Evolutionary conservation across 2,329 filamentous ascomycete species (phyloP), one percentile per base, ranked within the genome.

Genomic region (Alternaria sp.): DNA sequence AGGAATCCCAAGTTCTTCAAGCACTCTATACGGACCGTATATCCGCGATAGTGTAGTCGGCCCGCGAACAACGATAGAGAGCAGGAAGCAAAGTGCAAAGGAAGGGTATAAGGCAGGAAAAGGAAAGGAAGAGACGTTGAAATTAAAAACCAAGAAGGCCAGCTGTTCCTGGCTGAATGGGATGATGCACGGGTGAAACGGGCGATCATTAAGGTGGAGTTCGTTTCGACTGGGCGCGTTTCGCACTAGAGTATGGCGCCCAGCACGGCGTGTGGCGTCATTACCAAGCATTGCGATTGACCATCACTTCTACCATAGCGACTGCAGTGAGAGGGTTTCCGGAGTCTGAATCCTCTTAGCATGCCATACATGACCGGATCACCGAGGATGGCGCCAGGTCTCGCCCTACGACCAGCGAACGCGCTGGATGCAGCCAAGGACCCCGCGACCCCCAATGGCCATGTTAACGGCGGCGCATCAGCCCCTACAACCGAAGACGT

Each of bases 171-270:
- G 67, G 64, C 56, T 66, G 69, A 64, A 56, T 36, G 63, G 63
- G 40, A 70, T 67, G 68, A 73, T 68, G 75, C 75, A 73, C 69
- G 69, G 70, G 64, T 78, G 76, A 79, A 79, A 79, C 77, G 68
- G 68, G 65, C 72, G 72, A 64, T 66, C 59, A 66, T 69, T 65
- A 62, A 54, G 55, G 63, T 70, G 68, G 69, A 65, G 68, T 65
- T 70, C 64, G 63, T 65, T 73, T 74, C 65, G 65, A 69, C 65
- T 62, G 62, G 43, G 44, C 51, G 55, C 65, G 61, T 61, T 71
- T 73, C 62, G 66, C 68, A 26, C 58, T 70, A 72, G 69, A 61
- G 62, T 61, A 59, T 66, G 61, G 67, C 69, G 65, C 55, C 57
- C 56, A 68, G 64, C 54, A 59, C 44, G 28, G 28, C 30, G 44